Percentiles rank a stretch among this genome's conserved stretches.
Evolutionary conservation across 2,329 filamentous ascomycete species (phyloP).

Genomic region (Neophaeococcomyces mojaviensis): DNA sequence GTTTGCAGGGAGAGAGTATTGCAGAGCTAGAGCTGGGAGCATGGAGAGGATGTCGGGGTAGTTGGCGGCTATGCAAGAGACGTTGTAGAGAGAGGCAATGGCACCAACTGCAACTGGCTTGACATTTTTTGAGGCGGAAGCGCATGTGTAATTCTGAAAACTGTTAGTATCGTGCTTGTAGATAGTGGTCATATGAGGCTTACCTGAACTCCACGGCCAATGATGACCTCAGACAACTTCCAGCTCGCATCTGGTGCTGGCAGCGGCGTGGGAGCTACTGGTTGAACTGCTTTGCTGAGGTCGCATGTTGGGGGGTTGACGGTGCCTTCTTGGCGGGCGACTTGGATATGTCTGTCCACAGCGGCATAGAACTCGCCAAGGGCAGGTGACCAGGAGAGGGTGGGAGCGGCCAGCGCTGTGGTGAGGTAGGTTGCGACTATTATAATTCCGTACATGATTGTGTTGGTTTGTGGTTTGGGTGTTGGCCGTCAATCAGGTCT

Average conservation of each 20-base stretch:
- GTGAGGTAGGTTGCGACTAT: conserved; percentile 13
- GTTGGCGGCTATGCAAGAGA: conserved; percentile 66
- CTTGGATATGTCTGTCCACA: conserved; percentile 33
- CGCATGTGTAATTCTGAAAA: conserved; percentile 82
- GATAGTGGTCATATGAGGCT: conserved; percentile 9
- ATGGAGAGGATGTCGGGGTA: conserved; percentile 59
- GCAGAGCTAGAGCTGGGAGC: conserved; percentile 61
- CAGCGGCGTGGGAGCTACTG: conserved; percentile 48
- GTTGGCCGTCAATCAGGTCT: background rate
- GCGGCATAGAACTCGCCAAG: conserved; percentile 33
- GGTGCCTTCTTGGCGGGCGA: conserved; percentile 17
- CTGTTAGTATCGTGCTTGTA: conserved; percentile 11
- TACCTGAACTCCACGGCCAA: conserved; percentile 70
- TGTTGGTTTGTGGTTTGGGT: background rate
- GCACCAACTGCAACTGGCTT: conserved; percentile 64
- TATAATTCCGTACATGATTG: conserved; percentile 3
- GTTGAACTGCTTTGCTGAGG: conserved; percentile 28
- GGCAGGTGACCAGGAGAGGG: conserved; percentile 31
- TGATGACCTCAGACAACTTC: conserved; percentile 65
- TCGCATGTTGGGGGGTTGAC: conserved; percentile 27
- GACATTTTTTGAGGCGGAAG: conserved; percentile 50
- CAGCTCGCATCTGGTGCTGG: conserved; percentile 55
- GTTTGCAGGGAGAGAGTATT: conserved; percentile 49
- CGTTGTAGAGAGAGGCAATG: conserved; percentile 78
- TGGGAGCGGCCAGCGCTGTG: conserved; percentile 29